These are phyloP conservation scores for Mastigamoeba balamuthi DNA, from an alignment of 78 protist genomes.

Conservation along the genomic window DNA sequence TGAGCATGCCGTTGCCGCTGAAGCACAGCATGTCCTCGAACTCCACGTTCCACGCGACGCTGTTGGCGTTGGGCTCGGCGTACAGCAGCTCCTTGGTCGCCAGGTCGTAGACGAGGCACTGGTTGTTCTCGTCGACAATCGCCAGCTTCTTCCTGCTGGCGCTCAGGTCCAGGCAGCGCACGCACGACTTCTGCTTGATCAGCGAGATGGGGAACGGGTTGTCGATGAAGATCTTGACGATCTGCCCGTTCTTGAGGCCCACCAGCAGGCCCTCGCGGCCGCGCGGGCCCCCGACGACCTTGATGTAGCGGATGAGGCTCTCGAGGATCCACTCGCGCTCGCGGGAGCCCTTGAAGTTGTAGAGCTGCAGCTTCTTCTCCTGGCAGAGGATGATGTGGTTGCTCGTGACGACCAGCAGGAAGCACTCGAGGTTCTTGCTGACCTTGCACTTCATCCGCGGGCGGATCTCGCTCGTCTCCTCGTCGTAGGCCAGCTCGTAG, in stretches of 20 bases:
- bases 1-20: constrained; percentile 26
- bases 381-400: constrained; percentile 40
- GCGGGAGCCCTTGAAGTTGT: constrained; percentile 5
- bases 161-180: constrained; percentile 62
- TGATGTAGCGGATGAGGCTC: constrained; percentile 61
- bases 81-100: constrained; percentile 18
- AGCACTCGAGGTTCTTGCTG: constrained; percentile 21
- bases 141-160: constrained; percentile 38
- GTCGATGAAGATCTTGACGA: constrained; percentile 62
- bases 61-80: constrained; percentile 39
- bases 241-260: constrained; percentile 42
- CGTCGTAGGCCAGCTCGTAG: background rate
- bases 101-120: constrained; percentile 42
- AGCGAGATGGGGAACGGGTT: constrained; percentile 56
- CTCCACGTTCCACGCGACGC: constrained; percentile 35
- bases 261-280: constrained; percentile 56
- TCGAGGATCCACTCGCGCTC: constrained; percentile 67
- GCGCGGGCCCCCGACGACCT: constrained; percentile 63
- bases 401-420: constrained; percentile 40
- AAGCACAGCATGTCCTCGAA: constrained; percentile 53
- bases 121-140: constrained; percentile 41
- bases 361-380: constrained; percentile 15
- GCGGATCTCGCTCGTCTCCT: constrained; percentile 3
- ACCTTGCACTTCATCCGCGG: constrained; percentile 6
- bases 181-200: constrained; percentile 1